A percentile compares a stretch with the other conserved stretches of the same genome.
Evolutionary conservation across 306 rosid genomes (phyloP).

Genomic region (Datisca glomerata): DNA sequence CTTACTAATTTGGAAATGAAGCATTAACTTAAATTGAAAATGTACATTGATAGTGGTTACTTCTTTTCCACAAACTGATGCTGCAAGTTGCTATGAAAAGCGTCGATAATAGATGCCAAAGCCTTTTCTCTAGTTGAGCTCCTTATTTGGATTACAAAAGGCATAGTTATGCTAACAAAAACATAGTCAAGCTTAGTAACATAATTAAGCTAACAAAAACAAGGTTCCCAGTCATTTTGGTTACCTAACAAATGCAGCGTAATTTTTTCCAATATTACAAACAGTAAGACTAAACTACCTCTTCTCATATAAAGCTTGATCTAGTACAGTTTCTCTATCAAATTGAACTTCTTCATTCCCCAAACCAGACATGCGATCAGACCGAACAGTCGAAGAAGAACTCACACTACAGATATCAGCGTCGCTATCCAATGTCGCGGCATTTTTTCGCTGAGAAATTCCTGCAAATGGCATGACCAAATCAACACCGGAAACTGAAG

Average conservation of each 20-base stretch:
- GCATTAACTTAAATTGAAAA: too few relatives aligned
- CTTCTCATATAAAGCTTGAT: constrained; percentile 80
- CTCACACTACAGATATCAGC: constrained; percentile 74
- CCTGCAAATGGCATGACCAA: constrained; percentile 25
- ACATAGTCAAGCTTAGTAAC: too few relatives aligned
- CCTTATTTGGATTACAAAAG: constrained; percentile 47
- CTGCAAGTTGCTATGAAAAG: constrained; percentile 58
- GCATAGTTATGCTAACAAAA: too few relatives aligned
- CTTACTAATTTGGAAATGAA: too few relatives aligned
- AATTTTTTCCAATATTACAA: too few relatives aligned
- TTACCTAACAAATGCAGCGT: too few relatives aligned
- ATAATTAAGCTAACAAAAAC: too few relatives aligned
- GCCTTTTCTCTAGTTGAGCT: constrained; percentile 79
- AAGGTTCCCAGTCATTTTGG: too few relatives aligned
- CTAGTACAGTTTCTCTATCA: constrained; percentile 61
- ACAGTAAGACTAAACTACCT: constrained; percentile 57
- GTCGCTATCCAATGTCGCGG: constrained; percentile 54
- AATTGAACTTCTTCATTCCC: constrained; percentile 50
- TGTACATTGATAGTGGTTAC: too few relatives aligned
- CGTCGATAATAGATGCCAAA: constrained; percentile 41
- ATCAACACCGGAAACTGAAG: too few relatives aligned
- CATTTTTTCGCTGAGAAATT: constrained; percentile 64
- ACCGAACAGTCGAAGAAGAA: constrained; percentile 60
- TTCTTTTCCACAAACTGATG: constrained; percentile 72
- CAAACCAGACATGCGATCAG: constrained; percentile 41